A percentile compares a stretch with the other conserved stretches of the same genome.
These are phyloP conservation scores for Phoma herbarum DNA, from an alignment of 2,329 filamentous ascomycete genomes.

Conservation along the genomic window DNA sequence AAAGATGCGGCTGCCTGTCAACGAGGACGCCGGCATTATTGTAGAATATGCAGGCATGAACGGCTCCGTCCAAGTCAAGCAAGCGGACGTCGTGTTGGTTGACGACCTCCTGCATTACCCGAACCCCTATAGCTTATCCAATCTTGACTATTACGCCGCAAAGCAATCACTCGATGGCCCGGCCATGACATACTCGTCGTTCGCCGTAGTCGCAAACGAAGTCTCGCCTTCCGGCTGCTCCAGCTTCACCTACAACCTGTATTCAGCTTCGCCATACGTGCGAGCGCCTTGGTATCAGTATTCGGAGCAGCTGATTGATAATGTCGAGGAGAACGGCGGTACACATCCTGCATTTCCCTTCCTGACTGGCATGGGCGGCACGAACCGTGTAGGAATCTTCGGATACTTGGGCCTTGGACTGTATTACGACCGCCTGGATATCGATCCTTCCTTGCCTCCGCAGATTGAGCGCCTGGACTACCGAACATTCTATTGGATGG, in stretches of 20 bases:
- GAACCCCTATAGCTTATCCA: constrained; percentile 63
- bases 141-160: constrained; percentile 74
- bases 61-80: constrained; percentile 71
- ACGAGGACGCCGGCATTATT: constrained; percentile 66
- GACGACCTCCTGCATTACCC: constrained; percentile 71
- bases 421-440: constrained; percentile 65
- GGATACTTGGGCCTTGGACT: constrained; percentile 73
- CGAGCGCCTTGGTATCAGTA: constrained; percentile 75
- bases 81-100: constrained; percentile 74
- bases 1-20: constrained; percentile 65
- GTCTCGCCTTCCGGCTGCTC: constrained; percentile 73
- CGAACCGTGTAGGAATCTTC: constrained; percentile 72
- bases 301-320: constrained; percentile 73
- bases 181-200: constrained; percentile 77
- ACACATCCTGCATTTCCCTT: constrained; percentile 76
- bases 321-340: constrained; percentile 67
- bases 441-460: constrained; percentile 68
- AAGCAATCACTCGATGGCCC: constrained; percentile 74
- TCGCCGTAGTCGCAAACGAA: constrained; percentile 71
- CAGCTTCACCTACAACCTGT: constrained; percentile 72
- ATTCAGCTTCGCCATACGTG: constrained; percentile 69
- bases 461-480: constrained; percentile 69
- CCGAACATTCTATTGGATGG: constrained; percentile 72
- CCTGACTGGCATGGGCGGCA: constrained; percentile 74
- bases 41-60: constrained; percentile 73